phyloP scores from a whole-genome alignment of 2,329 filamentous ascomycete genomes.

The Plenodomus lindquistii region DNA sequence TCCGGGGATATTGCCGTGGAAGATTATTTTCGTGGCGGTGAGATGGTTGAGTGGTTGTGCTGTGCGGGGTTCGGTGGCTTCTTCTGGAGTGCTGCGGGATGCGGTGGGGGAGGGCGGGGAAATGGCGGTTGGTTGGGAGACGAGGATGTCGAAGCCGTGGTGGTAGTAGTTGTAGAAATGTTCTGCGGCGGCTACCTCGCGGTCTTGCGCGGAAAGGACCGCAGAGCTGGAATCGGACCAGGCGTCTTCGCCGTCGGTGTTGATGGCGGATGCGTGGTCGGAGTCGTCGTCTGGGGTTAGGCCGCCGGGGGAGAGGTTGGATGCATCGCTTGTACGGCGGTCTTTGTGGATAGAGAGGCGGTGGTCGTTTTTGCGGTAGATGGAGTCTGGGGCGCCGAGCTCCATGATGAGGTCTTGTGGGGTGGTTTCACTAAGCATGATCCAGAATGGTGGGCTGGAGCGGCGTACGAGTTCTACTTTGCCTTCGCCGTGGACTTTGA shows the following conservation, averaged over 20 bases:
- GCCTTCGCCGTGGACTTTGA: constrained; percentile 77
- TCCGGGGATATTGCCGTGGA: constrained; percentile 93
- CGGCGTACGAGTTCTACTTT: constrained; percentile 77
- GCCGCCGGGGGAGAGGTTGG: constrained; percentile 35
- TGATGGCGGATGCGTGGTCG: constrained; percentile 37
- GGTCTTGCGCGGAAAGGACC: constrained; percentile 63
- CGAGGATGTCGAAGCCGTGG: constrained; percentile 87
- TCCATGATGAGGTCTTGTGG: constrained; percentile 90
- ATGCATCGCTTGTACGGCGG: constrained; percentile 41
- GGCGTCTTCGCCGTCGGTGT: constrained; percentile 49
- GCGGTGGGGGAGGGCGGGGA: constrained; percentile 58
- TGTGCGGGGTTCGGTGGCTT: background rate
- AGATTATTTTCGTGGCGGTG: constrained; percentile 86
- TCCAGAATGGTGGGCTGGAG: constrained; percentile 67
- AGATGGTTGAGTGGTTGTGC: constrained; percentile 60
- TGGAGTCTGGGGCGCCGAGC: constrained; percentile 89
- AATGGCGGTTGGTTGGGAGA: constrained; percentile 70
- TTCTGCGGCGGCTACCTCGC: constrained; percentile 65
- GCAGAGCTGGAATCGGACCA: constrained; percentile 50
- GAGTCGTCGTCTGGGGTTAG: constrained; percentile 40
- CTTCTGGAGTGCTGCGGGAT: background rate
- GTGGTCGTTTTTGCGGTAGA: constrained; percentile 89
- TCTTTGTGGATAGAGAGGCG: constrained; percentile 77
- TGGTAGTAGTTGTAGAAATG: constrained; percentile 96
- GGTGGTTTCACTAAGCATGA: constrained; percentile 82